Evolutionary conservation across 495 filamentous ascomycete species (phyloP).

Genomic region (Tuber melanosporum): DNA sequence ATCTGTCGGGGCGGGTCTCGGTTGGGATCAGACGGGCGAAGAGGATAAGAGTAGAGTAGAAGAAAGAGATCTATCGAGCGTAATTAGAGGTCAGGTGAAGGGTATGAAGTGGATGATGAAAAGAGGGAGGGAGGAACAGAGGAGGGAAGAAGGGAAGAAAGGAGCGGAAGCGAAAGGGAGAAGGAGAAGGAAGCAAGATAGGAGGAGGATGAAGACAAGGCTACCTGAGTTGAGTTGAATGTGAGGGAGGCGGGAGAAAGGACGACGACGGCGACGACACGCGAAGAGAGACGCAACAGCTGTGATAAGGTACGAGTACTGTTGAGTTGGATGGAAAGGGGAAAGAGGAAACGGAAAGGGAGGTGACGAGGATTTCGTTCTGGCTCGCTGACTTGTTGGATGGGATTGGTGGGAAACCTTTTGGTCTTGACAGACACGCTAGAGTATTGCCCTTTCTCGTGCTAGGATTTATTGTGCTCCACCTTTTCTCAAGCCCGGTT

Average conservation of each 20-base stretch:
- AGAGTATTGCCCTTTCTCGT: neutral
- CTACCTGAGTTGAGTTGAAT: conserved; percentile 3
- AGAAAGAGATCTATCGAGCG: neutral
- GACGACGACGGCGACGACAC: neutral
- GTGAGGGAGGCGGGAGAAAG: neutral
- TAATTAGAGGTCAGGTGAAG: conserved; percentile 15
- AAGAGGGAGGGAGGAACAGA: conserved; percentile 11
- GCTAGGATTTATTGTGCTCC: neutral
- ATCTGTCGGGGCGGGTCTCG: neutral
- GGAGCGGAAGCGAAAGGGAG: conserved; percentile 33
- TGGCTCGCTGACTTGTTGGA: conserved; percentile 13
- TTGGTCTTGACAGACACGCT: neutral
- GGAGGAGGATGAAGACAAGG: neutral
- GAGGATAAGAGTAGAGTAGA: neutral
- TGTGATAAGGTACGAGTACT: neutral
- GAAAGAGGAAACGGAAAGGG: conserved; percentile 33
- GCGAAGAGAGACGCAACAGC: neutral
- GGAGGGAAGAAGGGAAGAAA: conserved; percentile 29
- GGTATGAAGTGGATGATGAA: conserved; percentile 11
- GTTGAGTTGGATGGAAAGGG: neutral
- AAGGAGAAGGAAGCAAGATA: conserved; percentile 27
- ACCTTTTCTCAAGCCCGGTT: neutral
- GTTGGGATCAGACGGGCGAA: neutral
- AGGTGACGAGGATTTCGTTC: conserved; percentile 37
- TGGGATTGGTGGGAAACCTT: neutral